Conservation (phyloP, 108 stramenopile genomes). For the Chaetoceros tenuissimus region DNA sequence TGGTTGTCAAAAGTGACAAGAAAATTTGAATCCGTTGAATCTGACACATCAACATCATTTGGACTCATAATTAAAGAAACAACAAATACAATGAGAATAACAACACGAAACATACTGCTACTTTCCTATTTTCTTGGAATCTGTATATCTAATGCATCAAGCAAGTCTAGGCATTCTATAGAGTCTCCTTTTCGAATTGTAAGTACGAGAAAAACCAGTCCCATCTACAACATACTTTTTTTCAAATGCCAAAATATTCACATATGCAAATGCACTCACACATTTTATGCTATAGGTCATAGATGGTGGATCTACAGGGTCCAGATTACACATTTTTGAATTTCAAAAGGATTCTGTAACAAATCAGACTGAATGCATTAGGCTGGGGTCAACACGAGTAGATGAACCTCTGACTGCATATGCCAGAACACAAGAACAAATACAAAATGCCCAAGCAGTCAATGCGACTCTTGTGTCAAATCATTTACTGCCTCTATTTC, state of each 20-base stretch:
- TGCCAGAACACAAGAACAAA: conserved; percentile 23
- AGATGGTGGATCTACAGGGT: conserved; percentile 86
- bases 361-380: conserved; percentile 35
- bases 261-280: neutral
- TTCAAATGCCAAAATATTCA: neutral
- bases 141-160: neutral
- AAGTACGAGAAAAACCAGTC: conserved; percentile 4
- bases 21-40: no score
- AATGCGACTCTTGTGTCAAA: conserved; percentile 48
- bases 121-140: neutral
- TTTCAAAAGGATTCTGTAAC: conserved; percentile 20
- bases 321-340: conserved; percentile 77
- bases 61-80: no score
- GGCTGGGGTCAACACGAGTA: conserved; percentile 66
- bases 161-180: neutral
- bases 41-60: no score
- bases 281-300: conserved; percentile 54
- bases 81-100: no score
- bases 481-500: conserved; percentile 74
- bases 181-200: conserved; percentile 36
- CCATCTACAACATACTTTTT: neutral
- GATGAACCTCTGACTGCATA: conserved; percentile 69
- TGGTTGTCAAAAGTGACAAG: no score
- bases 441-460: conserved; percentile 15
- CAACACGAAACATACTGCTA: no score